Percentiles rank a stretch among this genome's conserved stretches.
Conservation (phyloP, 2,329 filamentous ascomycete species). For the Aspergillus arachidicola region DNA sequence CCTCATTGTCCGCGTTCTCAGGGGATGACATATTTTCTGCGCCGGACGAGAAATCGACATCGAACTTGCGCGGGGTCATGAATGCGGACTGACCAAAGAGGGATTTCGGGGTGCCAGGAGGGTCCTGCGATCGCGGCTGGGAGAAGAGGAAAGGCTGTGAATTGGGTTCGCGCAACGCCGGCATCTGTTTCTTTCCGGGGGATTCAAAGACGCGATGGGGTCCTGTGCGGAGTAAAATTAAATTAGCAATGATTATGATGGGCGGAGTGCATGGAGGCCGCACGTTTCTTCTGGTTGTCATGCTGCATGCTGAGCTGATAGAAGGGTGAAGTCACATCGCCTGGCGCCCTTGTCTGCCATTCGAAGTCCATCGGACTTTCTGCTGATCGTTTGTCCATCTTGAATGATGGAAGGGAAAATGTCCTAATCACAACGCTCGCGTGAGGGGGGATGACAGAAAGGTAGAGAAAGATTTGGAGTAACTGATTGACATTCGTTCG, state of each 20-base stretch:
- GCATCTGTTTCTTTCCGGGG: slow-evolving; percentile 51
- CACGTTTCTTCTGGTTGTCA: slow-evolving; percentile 48
- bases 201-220: slow-evolving; percentile 47
- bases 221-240: slow-evolving; percentile 26
- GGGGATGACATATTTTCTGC: slow-evolving; percentile 51
- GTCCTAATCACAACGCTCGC: slow-evolving; percentile 12
- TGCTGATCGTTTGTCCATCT: slow-evolving; percentile 42
- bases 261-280: slow-evolving; percentile 17
- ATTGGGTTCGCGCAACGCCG: slow-evolving; percentile 53
- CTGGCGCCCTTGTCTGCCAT: slow-evolving; percentile 50
- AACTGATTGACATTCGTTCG: not conserved
- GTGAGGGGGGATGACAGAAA: not conserved
- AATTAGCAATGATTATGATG: not conserved
- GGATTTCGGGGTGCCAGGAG: slow-evolving; percentile 34
- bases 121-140: slow-evolving; percentile 33
- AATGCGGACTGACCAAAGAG: slow-evolving; percentile 47
- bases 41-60: slow-evolving; percentile 52
- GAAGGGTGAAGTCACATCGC: slow-evolving; percentile 50
- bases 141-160: slow-evolving; percentile 55
- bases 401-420: slow-evolving; percentile 23
- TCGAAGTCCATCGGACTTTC: slow-evolving; percentile 56
- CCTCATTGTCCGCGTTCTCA: slow-evolving; percentile 50
- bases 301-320: slow-evolving; percentile 49
- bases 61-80: slow-evolving; percentile 52
- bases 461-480: not conserved